A percentile compares a stretch with the other conserved stretches of the same genome.
These are phyloP conservation scores for Solanum dulcamara DNA, from an alignment of 257 asterid genomes.

Conservation along the genomic window DNA sequence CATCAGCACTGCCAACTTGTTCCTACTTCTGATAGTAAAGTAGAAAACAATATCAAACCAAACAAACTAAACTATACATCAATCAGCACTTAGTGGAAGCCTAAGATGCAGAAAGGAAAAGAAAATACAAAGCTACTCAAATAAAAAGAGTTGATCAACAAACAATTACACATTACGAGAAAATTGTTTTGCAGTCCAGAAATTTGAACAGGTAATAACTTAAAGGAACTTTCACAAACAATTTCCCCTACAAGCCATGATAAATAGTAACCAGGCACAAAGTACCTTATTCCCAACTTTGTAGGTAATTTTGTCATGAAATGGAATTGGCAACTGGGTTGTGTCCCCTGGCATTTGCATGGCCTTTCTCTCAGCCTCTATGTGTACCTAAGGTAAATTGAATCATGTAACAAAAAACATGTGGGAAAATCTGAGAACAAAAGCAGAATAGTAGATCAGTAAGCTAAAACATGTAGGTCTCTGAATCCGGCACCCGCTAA, in stretches of 20 bases:
- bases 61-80: background rate
- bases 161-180: background rate
- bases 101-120: background rate
- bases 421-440: background rate
- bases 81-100: background rate
- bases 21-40: background rate
- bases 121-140: background rate
- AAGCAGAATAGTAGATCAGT: background rate
- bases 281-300: constrained; percentile 83
- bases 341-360: constrained; percentile 44
- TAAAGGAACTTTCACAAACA: background rate
- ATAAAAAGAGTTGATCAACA: background rate
- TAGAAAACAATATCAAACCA: background rate
- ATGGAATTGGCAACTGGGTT: constrained; percentile 29
- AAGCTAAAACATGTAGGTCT: background rate
- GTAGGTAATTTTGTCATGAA: constrained; percentile 67
- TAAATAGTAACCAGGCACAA: background rate
- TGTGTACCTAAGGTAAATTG: constrained; percentile 60
- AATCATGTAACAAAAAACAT: background rate
- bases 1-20: background rate
- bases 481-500: background rate
- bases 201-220: background rate
- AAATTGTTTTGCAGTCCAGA: background rate
- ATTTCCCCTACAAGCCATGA: background rate
- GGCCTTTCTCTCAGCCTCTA: constrained; percentile 87